These are phyloP conservation scores for Fusarium sp. DNA, from an alignment of 2,329 filamentous ascomycete genomes.

Conservation along the genomic window DNA sequence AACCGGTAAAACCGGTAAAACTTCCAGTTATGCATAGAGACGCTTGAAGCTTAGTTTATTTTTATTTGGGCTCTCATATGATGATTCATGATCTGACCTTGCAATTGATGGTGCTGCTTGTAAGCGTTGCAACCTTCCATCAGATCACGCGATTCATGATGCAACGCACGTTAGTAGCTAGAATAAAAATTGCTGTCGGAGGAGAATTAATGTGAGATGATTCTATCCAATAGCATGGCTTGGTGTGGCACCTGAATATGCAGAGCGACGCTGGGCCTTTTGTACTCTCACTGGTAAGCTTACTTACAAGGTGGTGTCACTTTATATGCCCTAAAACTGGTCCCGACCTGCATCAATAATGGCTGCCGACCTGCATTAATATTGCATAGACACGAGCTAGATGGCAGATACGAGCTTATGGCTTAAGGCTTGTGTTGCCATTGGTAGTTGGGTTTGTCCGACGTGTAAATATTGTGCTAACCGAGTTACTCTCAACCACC, in stretches of 20 bases:
- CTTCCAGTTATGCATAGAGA: neutral
- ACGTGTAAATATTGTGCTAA: conserved; percentile 2
- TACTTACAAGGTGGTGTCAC: conserved; percentile 1
- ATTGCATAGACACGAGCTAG: conserved; percentile 33
- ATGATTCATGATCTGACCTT: neutral
- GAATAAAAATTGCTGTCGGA: neutral
- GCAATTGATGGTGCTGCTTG: neutral
- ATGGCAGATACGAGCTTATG: conserved; percentile 40
- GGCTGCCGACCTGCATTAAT: conserved; percentile 30
- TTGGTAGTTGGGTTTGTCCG: conserved; percentile 16
- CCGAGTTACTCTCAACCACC: neutral
- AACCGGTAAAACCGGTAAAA: neutral
- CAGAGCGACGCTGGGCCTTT: neutral
- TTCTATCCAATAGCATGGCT: neutral
- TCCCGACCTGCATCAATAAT: conserved; percentile 36
- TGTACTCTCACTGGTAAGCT: conserved; percentile 14
- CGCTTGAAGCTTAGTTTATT: neutral
- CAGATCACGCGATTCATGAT: conserved; percentile 15
- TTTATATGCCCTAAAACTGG: neutral
- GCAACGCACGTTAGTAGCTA: neutral
- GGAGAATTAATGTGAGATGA: neutral
- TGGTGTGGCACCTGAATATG: neutral
- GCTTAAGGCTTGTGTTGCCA: conserved; percentile 9
- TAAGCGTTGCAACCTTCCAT: neutral
- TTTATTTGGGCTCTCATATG: neutral